Evolutionary conservation across 345 rosid genomes (phyloP), one percentile per base, ranked within the genome.

Genomic region (Populus nigra): DNA sequence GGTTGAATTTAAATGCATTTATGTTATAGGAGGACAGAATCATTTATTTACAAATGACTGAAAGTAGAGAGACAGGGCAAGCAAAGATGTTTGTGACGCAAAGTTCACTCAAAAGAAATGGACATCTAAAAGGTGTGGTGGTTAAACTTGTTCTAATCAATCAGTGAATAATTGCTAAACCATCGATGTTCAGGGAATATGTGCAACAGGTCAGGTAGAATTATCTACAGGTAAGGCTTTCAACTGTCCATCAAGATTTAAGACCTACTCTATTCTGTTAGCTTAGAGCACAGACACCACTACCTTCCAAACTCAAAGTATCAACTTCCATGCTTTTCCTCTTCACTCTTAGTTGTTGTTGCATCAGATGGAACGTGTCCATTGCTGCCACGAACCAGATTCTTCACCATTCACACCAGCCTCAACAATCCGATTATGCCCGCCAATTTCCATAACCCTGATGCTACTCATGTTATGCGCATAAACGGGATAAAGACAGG

Each of bases 161-260:
- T 73, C 75, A 67, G 82, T 71, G 68, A 86, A 86, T 84, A 87
- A 82, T 82, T 75, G 74, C 79, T 79, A 80, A 74, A 76, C 76
- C 76, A 25, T 55, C 73, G 53, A 57, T 77, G 65, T 57, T 69
- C 81, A 41, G 5, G 39, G 65, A 80, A 68, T 31, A 57, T 67
- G 67, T 69, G 71, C 61, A 62, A 43, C 43, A 47, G 76, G 75
- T 88, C 74, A 83, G 71, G 84, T 78, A 73, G 78, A 80, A 76
- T 36, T 67, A 79, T 61, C 84, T 74, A 82, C 76, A 80, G 66
- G 63, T 35, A 75, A 71, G 38, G 81, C 72, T 69, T 82, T 72
- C 22, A 75, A 77, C 65, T 72, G 49, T 75, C 77, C 84, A 75
- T 59, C 81, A 9, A 57, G 63, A 57, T 57, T n/a, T 29, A 65